These are phyloP conservation scores for Psilocybe cubensis DNA, from an alignment of 768 basidiomycete species.

Conservation along the genomic window DNA sequence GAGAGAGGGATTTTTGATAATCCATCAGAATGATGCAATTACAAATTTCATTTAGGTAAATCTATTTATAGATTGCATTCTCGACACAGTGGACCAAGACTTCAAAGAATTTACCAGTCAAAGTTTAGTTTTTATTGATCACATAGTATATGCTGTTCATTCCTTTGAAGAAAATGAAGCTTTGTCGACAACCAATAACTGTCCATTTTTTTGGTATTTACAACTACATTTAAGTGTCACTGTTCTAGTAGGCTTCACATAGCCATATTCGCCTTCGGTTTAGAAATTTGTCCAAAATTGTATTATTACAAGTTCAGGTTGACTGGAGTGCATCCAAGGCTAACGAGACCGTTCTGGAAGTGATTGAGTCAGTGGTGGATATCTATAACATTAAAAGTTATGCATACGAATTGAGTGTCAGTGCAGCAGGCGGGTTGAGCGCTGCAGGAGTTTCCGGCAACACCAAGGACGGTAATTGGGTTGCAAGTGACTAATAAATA, in stretches of 20 bases:
- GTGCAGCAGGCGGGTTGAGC: conserved; percentile 34
- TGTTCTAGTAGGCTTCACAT: neutral
- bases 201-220: neutral
- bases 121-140: too few species aligned
- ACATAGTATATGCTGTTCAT: too few species aligned
- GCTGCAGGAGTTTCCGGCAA: conserved; percentile 24
- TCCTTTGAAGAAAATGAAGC: too few species aligned
- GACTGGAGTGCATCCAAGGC: conserved; percentile 33
- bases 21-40: too few species aligned
- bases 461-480: conserved; percentile 31
- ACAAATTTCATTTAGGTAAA: too few species aligned
- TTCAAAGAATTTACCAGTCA: too few species aligned
- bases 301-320: conserved; percentile 26
- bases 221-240: neutral
- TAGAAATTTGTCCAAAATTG: too few species aligned
- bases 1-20: too few species aligned
- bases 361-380: conserved; percentile 4
- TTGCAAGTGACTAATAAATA: conserved; percentile 26
- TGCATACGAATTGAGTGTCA: conserved; percentile 28
- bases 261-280: too few species aligned
- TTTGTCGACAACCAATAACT: too few species aligned
- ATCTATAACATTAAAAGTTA: neutral
- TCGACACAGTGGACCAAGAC: too few species aligned
- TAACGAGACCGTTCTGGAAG: conserved; percentile 28
- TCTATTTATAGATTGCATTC: too few species aligned